phyloP scores from a whole-genome alignment of 2,329 filamentous ascomycete genomes.

The Clarireedia sp. region DNA sequence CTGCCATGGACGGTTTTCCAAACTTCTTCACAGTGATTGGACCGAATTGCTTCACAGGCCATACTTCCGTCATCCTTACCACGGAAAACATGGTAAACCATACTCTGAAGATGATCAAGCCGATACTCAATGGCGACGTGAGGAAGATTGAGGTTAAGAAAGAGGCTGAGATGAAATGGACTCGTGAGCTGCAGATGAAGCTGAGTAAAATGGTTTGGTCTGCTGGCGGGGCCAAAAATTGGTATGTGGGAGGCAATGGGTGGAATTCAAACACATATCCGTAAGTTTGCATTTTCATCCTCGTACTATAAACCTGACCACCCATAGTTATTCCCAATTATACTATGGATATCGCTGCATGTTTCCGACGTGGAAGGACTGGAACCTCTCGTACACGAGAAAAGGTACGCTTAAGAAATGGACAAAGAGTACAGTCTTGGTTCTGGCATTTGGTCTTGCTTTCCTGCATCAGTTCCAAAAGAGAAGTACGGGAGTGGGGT shows the following conservation, averaged over 20 bases:
- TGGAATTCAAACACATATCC: constrained; percentile 45
- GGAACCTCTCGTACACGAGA: constrained; percentile 42
- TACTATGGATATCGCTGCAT: constrained; percentile 42
- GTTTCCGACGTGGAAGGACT: constrained; percentile 47
- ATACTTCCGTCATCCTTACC: constrained; percentile 48
- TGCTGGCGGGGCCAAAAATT: constrained; percentile 38
- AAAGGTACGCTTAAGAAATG: constrained; percentile 35
- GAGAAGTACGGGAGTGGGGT: neutral
- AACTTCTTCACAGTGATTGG: constrained; percentile 54
- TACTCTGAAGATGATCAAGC: constrained; percentile 45
- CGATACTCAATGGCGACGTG: constrained; percentile 39
- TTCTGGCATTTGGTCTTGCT: neutral
- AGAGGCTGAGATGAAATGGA: constrained; percentile 39
- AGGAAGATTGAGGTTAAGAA: constrained; percentile 40
- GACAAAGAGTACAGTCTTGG: constrained; percentile 8
- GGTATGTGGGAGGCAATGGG: constrained; percentile 38
- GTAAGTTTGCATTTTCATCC: constrained; percentile 25
- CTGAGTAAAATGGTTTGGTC: constrained; percentile 40
- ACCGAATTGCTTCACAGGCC: constrained; percentile 51
- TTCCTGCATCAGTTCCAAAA: neutral
- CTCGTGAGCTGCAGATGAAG: constrained; percentile 37
- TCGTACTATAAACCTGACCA: constrained; percentile 8
- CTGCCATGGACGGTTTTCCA: constrained; percentile 49
- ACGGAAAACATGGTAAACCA: constrained; percentile 50
- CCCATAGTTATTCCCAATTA: constrained; percentile 39